These are phyloP conservation scores for Gomphus sp. DNA, from an alignment of 1,284 basidiomycete genomes.

Conservation along the genomic window DNA sequence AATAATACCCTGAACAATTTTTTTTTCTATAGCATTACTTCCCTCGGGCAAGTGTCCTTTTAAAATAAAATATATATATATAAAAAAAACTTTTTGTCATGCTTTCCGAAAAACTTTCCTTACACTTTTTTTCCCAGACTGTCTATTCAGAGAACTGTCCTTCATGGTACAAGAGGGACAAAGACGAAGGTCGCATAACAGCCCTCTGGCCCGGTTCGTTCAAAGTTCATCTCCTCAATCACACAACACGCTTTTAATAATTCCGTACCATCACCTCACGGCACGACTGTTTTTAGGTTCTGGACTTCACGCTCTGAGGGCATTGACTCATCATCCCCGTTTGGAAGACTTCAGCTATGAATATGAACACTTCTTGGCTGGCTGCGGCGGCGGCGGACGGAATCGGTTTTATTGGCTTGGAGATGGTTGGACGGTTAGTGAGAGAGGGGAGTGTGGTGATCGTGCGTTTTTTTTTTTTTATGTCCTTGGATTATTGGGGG, in stretches of 20 bases:
- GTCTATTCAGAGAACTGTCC: constrained; percentile 50
- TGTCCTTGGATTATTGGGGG: too few relatives aligned
- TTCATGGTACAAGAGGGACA: constrained; percentile 59
- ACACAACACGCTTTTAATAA: too few relatives aligned
- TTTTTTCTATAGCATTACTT: constrained; percentile 32
- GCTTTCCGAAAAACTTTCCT: too few relatives aligned
- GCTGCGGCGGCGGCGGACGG: constrained; percentile 26
- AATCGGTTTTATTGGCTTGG: constrained; percentile 54
- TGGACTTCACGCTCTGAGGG: constrained; percentile 39
- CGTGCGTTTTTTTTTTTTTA: too few relatives aligned
- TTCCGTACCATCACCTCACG: too few relatives aligned
- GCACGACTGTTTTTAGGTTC: too few relatives aligned
- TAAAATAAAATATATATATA: too few relatives aligned
- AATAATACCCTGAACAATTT: neutral
- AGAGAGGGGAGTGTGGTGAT: constrained; percentile 32
- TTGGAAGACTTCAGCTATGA: constrained; percentile 62
- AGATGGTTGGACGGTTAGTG: constrained; percentile 40
- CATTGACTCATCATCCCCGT: constrained; percentile 42
- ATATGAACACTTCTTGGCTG: too few relatives aligned
- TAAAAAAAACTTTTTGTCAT: neutral
- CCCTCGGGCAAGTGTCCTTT: constrained; percentile 28
- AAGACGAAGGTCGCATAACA: constrained; percentile 45
- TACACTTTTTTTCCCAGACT: too few relatives aligned
- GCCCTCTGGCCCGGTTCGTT: constrained; percentile 50
- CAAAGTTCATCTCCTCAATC: too few relatives aligned